These are phyloP conservation scores for Tuber borchii DNA, from an alignment of 495 filamentous ascomycete species.

Conservation along the genomic window DNA sequence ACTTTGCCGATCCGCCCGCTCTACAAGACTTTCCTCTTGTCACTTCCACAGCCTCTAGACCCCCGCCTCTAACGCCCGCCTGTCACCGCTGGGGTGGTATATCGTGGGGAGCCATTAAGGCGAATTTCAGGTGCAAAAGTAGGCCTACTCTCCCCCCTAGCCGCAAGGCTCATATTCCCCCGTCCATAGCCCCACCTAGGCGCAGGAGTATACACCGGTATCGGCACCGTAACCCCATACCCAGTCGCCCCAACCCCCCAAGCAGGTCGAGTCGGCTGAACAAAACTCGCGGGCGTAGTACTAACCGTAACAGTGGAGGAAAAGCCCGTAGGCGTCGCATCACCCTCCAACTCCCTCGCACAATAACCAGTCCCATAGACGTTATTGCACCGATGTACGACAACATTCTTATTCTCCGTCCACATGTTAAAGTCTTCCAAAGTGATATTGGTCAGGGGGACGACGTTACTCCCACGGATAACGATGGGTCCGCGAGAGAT, in stretches of 20 bases:
- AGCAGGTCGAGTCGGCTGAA: conserved; percentile 16
- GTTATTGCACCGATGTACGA: conserved; percentile 49
- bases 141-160: neutral
- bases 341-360: conserved; percentile 11
- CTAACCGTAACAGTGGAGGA: conserved; percentile 22
- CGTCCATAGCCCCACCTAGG: conserved; percentile 12
- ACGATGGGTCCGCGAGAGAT: conserved; percentile 50
- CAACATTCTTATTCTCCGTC: conserved; percentile 49
- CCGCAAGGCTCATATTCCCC: too few species aligned
- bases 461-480: conserved; percentile 47
- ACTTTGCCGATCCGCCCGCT: neutral
- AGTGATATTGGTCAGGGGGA: conserved; percentile 52
- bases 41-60: neutral
- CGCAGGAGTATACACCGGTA: conserved; percentile 33
- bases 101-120: neutral
- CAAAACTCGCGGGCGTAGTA: conserved; percentile 17
- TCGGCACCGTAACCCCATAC: conserved; percentile 27
- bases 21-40: neutral
- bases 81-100: neutral
- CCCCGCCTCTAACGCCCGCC: neutral
- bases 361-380: conserved; percentile 51
- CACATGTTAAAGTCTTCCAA: conserved; percentile 56
- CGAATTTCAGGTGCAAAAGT: neutral
- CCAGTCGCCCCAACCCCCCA: conserved; percentile 28
- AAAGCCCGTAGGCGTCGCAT: conserved; percentile 18